Evolutionary conservation across 139 green algal genomes (phyloP), one percentile per base, ranked within the genome.

Genomic region (Closterium sp.): DNA sequence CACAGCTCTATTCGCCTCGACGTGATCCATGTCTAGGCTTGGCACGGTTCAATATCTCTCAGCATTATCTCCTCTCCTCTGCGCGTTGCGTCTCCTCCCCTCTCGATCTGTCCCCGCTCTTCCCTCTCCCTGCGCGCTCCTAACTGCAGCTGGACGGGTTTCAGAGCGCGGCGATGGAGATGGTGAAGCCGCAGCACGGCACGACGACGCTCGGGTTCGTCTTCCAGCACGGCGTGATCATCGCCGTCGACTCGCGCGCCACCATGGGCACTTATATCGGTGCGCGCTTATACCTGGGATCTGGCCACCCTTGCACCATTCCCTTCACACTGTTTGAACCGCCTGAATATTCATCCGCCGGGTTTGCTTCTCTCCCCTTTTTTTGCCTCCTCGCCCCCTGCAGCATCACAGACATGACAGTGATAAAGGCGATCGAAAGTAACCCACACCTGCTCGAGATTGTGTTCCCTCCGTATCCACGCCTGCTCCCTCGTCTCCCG

Each of bases 151-250:
- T 99, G 24, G 98, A 99, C 93, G 93, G 92, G 0, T 99, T 99
- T 89, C 96, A 99, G 96, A 93, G 95, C 0, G 96, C 99, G 91
- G 98, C 98, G 11, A 95, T 99, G 42, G 96, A 99, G 91, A 97
- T 98, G 94, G 97, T 99, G 10, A 99, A 99, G 96, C 98, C 98
- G 30, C 95, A 94, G 62, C 98, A 99, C 94, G 98, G 98, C 79
- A 99, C 98, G 38, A 99, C 98, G 27, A 99, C 98, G 1, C 96
- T 99, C 1, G 98, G 97, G 27, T 99, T 99, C 95, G 98, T 99
- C 91, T 99, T 99, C 93, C 88, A 99, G 91, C 92, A 96, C 30
- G 98, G 98, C 7, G 96, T 99, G 24, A 98, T 99, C 93, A 97
- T 99, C 42, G 98, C 98, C 27, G 98, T 99, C 1, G 98, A 99